Base-by-base conservation (phyloP, 164 flowering plant species). In the Litsea cubeba region DNA sequence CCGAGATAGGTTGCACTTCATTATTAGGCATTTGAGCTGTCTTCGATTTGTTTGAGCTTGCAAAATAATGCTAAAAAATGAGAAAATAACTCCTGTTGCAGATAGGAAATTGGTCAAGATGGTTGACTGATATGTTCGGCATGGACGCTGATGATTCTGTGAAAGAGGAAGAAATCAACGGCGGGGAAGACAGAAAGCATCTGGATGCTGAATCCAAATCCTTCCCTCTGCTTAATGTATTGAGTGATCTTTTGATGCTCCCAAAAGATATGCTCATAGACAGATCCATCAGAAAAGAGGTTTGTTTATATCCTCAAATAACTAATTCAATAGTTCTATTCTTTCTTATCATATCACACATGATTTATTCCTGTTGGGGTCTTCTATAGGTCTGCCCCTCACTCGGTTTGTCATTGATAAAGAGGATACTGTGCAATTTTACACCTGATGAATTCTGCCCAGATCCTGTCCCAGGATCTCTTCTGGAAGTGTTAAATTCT, bases 391-490 rank as follows among this genome's bases (percentile, higher is more conserved):
- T 96, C 3, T 94, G 99, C 78, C 97, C 99, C 35, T 82, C 87
- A 30, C 89, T 96, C 60, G 82, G 89, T 76, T 88, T 94, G 71
- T 78, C 90, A 15, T 80, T 96, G 78, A 70, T 96, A 68, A 96
- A 87, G 79, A 83, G 97, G 60, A 82, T 96, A 63, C 90, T 94
- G 54, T 94, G 98, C 91, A 92, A 94, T 86, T 96, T 92, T 77
- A 88, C 97, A 72, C 98, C 99, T 0, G 99, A 96, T 79, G 99
- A 96, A 76, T 96, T 96, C 80, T 96, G 97, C 79, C 99, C 96
- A 11, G 99, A 96, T 84, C 77, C 92, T 74, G 97, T 96, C 65
- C 99, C 99, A 7, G 98, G 98, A 69, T 84, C 87, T 77, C 90
- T 96, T 50, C 78, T 96, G 63, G 99, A 96, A 81, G 90, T 88